Evolutionary conservation across 768 basidiomycete genomes (phyloP), one percentile per base, ranked within the genome.

Genomic region (Nidularia sp.): DNA sequence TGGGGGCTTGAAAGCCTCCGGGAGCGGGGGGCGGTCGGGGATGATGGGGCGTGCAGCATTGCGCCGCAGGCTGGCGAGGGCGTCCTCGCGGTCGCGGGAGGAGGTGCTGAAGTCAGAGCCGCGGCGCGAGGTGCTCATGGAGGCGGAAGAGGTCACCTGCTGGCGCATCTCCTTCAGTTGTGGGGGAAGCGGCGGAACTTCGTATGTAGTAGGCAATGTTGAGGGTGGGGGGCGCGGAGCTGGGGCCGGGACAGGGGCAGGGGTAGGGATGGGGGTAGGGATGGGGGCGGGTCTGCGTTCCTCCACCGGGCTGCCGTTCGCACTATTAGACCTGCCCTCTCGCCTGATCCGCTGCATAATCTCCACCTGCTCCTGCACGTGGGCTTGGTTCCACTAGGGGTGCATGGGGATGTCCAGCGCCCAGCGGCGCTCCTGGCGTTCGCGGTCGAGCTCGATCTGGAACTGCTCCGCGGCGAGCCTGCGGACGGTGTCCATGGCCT

Each of bases 331-430:
- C 51, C 36, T 13, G 34, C 56, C 56, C 54, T 59, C 54, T 54
- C 66, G 67, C 66, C 82, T 70, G 55, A 80, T 75, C 58, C 64
- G 73, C 52, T 79, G 72, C 67, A 78, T 64, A 55, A 83, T 79
- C 10, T 72, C 66, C 48, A 71, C 66, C 61, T 73, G 70, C 56
- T 72, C 69, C 49, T 67, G 65, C 45, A 63, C 61, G 31, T 71
- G 55, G n/a, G 64, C 59, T 10, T 66, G 62, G 31, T 60, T 59
- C 70, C 66, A 70, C 12, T 53, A 57, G 0, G 65, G 60, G 7
- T 50, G 34, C 52, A 70, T 58, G 13, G 60, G 64, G 18, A 63
- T 61, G 25, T 77, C 76, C 4, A 73, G 63, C 8, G 71, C 71
- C 79, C 78, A 80, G 1, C 70, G 68, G 13, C 78, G 71, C 51